Base-by-base conservation (phyloP, 1,284 basidiomycete genomes). In the Agaricales sp. region DNA sequence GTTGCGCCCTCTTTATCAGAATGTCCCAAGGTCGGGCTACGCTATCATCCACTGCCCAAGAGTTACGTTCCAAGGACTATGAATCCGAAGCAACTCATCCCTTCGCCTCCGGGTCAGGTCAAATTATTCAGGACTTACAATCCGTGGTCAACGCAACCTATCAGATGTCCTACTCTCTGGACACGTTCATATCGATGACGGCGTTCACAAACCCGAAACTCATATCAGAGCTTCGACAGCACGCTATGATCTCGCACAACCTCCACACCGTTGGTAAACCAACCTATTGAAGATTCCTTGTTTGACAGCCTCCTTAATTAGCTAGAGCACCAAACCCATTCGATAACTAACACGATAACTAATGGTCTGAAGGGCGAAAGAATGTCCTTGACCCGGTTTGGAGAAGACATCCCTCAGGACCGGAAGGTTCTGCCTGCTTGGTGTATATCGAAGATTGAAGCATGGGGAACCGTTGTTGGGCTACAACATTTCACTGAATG, bases 401-500 rank as follows among this genome's bases (percentile, higher is more conserved):
- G 78, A 35, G 79, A 82, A 64, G 78, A 78, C 54, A 70, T 82
- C 35, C 80, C 80, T 6, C 59, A 76, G 25, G 70, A 79, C 38
- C 62, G 66, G 6, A 53, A 60, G 2, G 55, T 62, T 3, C 59
- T 79, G 6, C 63, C 71, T 3, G 68, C 72, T 18, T 82, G 79
- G 76, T 77, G 75, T 57, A 63, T 81, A 18, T 66, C 72, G 2
- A 71, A 74, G 19, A 65, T 87, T 19, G 70, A 75, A 53, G 59
- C 70, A 26, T 86, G 82, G 79, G 77, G 75, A 16, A 69, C 69
- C 13, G 64, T 70, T 20, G 77, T 71, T 12, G 81, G 82, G 35
- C 83, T 88, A 82, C 82, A 86, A 57, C 69, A 77, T 1, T 88
- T 83, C 66, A 77, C 74, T 53, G 84, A 85, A 23, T 64, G 64